A percentile compares a stretch with the other conserved stretches of the same genome.
These are phyloP conservation scores for Paralagenidium karlingii DNA, from an alignment of 352 stramenopile genomes.

Conservation along the genomic window DNA sequence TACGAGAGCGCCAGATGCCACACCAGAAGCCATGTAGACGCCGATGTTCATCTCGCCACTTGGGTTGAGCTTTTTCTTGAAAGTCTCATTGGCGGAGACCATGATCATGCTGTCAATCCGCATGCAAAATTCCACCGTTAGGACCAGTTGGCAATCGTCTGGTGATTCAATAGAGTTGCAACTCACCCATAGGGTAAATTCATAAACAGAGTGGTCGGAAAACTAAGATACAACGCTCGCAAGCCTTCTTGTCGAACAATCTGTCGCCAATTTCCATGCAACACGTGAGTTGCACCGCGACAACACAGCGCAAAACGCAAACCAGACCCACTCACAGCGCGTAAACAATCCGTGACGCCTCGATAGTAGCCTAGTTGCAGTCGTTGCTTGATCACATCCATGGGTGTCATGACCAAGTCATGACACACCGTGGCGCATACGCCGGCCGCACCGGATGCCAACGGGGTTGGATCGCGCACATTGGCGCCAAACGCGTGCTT, in stretches of 20 bases:
- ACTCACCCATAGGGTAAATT: constrained; percentile 94
- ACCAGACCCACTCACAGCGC: constrained; percentile 26
- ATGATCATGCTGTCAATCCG: constrained; percentile 86
- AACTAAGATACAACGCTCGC: constrained; percentile 87
- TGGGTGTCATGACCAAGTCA: constrained; percentile 97
- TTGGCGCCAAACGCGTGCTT: constrained; percentile 78
- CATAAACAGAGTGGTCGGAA: constrained; percentile 96
- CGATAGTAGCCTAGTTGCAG: constrained; percentile 98
- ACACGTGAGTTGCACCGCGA: not conserved
- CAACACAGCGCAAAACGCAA: not conserved
- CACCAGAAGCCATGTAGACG: constrained; percentile 89
- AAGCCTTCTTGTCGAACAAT: constrained; percentile 67
- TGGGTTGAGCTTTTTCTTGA: constrained; percentile 91
- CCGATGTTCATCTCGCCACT: constrained; percentile 74
- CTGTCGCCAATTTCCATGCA: too few relatives aligned
- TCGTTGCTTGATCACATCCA: constrained; percentile 98
- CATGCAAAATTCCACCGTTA: not conserved
- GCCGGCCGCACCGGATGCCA: constrained; percentile 75
- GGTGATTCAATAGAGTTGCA: too few relatives aligned
- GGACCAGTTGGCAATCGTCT: not conserved
- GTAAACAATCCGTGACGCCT: constrained; percentile 84
- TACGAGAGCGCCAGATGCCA: constrained; percentile 88
- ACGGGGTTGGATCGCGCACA: constrained; percentile 44
- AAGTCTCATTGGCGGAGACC: constrained; percentile 95
- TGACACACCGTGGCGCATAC: constrained; percentile 93